Conservation (phyloP, 345 rosid genomes). For the Erodium maritimum region DNA sequence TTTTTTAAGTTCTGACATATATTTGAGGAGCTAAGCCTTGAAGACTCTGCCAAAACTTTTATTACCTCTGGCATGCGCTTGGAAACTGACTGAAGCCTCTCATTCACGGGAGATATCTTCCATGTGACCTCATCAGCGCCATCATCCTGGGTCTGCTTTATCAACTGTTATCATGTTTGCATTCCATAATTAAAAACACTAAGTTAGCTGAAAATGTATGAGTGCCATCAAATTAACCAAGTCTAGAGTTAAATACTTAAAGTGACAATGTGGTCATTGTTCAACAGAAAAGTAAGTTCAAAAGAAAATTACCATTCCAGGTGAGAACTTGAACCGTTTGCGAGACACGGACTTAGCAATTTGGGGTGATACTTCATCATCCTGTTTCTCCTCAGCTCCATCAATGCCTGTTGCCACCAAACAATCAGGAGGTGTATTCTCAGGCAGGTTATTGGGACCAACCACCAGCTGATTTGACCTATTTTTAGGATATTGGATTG, state of each 20-base stretch:
- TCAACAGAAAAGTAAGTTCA: not conserved
- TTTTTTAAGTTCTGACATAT: conserved; percentile 46
- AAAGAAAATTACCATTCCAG: conserved; percentile 52
- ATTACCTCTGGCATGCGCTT: conserved; percentile 45
- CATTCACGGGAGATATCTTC: conserved; percentile 89
- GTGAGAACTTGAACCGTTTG: conserved; percentile 73
- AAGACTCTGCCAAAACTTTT: conserved; percentile 37
- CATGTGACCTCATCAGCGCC: conserved; percentile 74
- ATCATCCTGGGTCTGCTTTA: conserved; percentile 91
- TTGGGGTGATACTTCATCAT: conserved; percentile 40
- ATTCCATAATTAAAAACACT: not conserved
- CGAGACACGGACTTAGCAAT: conserved; percentile 33
- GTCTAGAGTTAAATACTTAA: not conserved
- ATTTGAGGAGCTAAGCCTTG: conserved; percentile 29
- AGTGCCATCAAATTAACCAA: not conserved
- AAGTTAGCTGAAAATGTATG: not conserved
- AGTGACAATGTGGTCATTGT: not conserved
- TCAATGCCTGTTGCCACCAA: conserved; percentile 7
- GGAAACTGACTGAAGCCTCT: conserved; percentile 60
- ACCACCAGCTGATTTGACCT: not conserved
- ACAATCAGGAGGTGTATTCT: conserved; percentile 14
- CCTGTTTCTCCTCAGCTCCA: conserved; percentile 15
- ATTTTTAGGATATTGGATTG: conserved; percentile 1
- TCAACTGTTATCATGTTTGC: conserved; percentile 31
- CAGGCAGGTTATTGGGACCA: conserved; percentile 2